phyloP scores from a whole-genome alignment of 225 moss, liverwort and hornwort genomes.

The Straminergon stramineum region DNA sequence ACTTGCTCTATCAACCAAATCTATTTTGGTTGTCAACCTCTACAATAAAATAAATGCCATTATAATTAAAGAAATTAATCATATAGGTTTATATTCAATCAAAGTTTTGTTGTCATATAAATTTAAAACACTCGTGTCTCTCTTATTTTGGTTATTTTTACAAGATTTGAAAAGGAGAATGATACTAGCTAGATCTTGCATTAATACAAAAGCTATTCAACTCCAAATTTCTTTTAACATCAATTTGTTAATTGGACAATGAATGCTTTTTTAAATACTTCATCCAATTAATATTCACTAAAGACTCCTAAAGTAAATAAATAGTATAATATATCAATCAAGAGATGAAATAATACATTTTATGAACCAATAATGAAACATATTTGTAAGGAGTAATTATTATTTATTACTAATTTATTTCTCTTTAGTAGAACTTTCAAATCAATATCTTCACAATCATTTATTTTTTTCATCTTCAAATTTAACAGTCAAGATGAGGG shows the following conservation, averaged over 20 bases:
- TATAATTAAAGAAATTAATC: neutral
- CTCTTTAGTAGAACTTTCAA: neutral
- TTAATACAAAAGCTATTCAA: neutral
- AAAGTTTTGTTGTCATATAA: neutral
- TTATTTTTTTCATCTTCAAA: neutral
- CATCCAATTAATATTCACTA: neutral
- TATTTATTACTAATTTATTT: neutral
- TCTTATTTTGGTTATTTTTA: neutral
- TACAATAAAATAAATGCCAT: neutral
- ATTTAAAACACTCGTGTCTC: neutral
- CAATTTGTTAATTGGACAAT: neutral
- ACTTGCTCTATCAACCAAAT: neutral
- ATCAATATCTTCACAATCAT: neutral
- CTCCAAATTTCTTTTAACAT: neutral
- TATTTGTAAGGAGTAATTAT: neutral
- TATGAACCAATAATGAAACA: neutral
- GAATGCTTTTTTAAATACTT: neutral
- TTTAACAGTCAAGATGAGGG: neutral
- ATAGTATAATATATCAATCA: neutral
- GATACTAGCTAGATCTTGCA: neutral
- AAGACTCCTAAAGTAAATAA: too few species aligned
- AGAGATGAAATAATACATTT: neutral
- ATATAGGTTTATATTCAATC: neutral
- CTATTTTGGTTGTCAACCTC: neutral
- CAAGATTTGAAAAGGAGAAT: neutral